phyloP scores from a whole-genome alignment of 176 grass and related monocot species.

The Eragrostis curvula region DNA sequence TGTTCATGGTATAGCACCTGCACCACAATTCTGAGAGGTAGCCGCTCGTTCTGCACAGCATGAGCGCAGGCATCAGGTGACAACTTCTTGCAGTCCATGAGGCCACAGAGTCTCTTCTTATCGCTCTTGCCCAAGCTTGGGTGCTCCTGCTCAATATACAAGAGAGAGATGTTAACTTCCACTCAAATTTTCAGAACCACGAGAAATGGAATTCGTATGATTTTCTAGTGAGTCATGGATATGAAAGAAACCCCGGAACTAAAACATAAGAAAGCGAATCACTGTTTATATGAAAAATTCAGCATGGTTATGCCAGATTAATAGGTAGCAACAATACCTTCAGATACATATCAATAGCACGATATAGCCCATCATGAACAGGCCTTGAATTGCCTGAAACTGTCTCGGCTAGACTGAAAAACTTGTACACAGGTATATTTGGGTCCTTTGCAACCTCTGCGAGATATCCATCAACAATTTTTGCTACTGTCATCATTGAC shows the following conservation, averaged over 20 bases:
- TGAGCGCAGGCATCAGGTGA: conserved; percentile 76
- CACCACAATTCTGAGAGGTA: conserved; percentile 82
- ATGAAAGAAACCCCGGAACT: neutral
- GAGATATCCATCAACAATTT: conserved; percentile 88
- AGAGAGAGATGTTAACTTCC: neutral
- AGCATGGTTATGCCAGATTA: conserved; percentile 20
- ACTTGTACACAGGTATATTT: conserved; percentile 73
- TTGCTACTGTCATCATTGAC: conserved; percentile 71
- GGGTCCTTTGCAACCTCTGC: conserved; percentile 84
- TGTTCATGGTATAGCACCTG: conserved; percentile 94
- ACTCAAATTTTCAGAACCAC: neutral
- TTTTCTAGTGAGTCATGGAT: neutral
- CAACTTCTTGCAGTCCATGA: conserved; percentile 90
- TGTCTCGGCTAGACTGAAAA: conserved; percentile 77
- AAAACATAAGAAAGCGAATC: neutral
- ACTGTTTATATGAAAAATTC: neutral
- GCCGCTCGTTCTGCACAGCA: conserved; percentile 91
- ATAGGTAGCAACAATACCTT: conserved; percentile 67
- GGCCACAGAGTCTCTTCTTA: conserved; percentile 79
- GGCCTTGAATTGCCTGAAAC: conserved; percentile 71
- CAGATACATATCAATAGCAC: conserved; percentile 88
- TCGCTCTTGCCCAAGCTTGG: conserved; percentile 81
- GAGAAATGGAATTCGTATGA: neutral
- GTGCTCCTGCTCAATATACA: conserved; percentile 72
- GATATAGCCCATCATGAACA: conserved; percentile 86